Evolutionary conservation across 2,329 filamentous ascomycete genomes (phyloP).

Genomic region (Mycocentrospora acerina): DNA sequence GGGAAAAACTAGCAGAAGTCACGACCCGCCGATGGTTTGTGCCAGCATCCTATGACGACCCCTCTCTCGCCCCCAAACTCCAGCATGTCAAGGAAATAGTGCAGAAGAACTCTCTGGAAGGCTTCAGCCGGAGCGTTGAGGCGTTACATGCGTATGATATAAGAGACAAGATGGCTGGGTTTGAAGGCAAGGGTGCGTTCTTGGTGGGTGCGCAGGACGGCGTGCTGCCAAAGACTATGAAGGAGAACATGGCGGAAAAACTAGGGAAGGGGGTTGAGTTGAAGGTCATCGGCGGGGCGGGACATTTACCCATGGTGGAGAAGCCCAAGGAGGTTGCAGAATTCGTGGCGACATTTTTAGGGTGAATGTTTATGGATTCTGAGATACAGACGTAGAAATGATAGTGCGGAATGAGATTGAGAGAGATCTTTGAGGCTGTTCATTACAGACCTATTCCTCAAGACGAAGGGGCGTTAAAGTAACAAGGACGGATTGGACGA

Average conservation of each 20-base stretch:
- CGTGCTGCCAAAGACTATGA: constrained; percentile 77
- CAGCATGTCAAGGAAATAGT: constrained; percentile 69
- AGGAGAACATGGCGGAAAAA: constrained; percentile 62
- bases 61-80: constrained; percentile 52
- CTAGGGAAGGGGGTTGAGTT: constrained; percentile 55
- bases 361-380: neutral
- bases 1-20: constrained; percentile 62
- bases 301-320: constrained; percentile 85
- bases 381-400: too few species aligned
- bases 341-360: constrained; percentile 58
- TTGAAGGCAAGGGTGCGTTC: constrained; percentile 63
- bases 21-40: constrained; percentile 80
- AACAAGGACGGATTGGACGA: too few species aligned
- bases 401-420: too few species aligned
- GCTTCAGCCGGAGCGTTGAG: constrained; percentile 67
- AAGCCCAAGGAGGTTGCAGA: constrained; percentile 67
- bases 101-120: constrained; percentile 65
- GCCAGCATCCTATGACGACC: constrained; percentile 57
- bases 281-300: constrained; percentile 67
- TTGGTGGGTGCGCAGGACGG: constrained; percentile 74
- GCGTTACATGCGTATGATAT: constrained; percentile 74
- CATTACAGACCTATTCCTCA: too few species aligned
- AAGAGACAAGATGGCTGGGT: constrained; percentile 55
- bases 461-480: too few species aligned
- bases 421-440: too few species aligned